Evolutionary conservation across 805 yeast genomes (phyloP), one percentile per base, ranked within the genome.

Genomic region (Wickerhamiella kazuoi): DNA sequence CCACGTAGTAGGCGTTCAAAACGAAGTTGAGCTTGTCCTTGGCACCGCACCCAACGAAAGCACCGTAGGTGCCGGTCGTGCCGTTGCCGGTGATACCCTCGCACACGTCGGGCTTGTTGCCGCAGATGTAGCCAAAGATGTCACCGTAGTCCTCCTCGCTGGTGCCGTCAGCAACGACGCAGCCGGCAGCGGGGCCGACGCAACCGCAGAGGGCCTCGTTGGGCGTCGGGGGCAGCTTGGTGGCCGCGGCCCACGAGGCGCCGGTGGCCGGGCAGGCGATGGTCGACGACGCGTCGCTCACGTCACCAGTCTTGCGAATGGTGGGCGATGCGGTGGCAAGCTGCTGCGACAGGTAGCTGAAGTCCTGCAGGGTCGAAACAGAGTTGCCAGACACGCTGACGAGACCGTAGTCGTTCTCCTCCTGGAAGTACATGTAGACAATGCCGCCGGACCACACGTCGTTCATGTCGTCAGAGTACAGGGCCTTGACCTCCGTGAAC

Each of bases 391-490:
- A 60, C 36, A 78, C 61, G 24, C 75, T 53, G 20, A 82, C 93
- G 44, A 82, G 68, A 44, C 94, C 94, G 55, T 81, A 82, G 48
- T 79, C 59, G 61, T 83, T 83, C 35, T 61, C 75, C 61, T 82
- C 94, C 65, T 83, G 74, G 57, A 76, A 79, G 64, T 80, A 82
- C 90, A 80, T 80, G 69, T 83, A 82, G 39, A 80, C 87, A 50
- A 82, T 79, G 60, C 94, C 94, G 55, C 94, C 94, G 32, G 93
- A 80, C 90, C 93, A 83, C 38, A 82, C 86, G 52, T 72, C 79
- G 36, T 90, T 77, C 94, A 82, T 82, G 21, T 79, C 62, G 44
- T 60, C 64, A 24, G 74, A 60, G 62, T 68, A 82, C 6, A 82
- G 57, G 3, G 84, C 69, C 14, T 64, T 68, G 43, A 82, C 80